Conservation (phyloP, 1,284 basidiomycete genomes). For the Rhodotorula mucilaginosa region DNA sequence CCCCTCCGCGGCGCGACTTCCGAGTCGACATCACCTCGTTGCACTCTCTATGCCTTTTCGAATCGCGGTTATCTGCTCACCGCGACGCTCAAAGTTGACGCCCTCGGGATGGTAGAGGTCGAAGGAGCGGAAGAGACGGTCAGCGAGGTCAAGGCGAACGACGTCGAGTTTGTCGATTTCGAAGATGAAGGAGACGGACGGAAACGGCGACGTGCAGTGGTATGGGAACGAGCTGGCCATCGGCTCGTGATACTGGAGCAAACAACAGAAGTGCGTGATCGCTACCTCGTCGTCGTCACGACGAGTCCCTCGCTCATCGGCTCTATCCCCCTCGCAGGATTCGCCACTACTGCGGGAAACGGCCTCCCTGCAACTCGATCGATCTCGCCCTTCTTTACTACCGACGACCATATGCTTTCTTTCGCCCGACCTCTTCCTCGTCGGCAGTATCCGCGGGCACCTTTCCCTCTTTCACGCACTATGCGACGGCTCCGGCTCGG, state of each 20-base stretch:
- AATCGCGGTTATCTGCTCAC: slow-evolving; percentile 9
- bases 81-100: not conserved
- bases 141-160: not conserved
- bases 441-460: not conserved
- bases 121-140: not conserved
- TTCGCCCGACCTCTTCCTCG: not conserved
- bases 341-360: not conserved
- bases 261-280: too few species aligned
- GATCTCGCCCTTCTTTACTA: not conserved
- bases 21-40: too few species aligned
- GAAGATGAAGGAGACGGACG: not conserved
- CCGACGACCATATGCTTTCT: slow-evolving; percentile 10
- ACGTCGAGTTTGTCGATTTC: not conserved
- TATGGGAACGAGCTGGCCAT: slow-evolving; percentile 18
- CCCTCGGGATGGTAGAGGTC: not conserved
- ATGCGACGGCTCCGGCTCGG: not conserved
- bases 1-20: not conserved
- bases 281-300: too few species aligned
- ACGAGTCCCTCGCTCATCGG: too few species aligned
- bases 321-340: not conserved
- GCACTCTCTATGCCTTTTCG: slow-evolving; percentile 3
- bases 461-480: not conserved
- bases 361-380: not conserved
- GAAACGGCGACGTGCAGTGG: not conserved
- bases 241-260: not conserved